Conservation (phyloP, 768 basidiomycete species). For the Termitomyces sp. region DNA sequence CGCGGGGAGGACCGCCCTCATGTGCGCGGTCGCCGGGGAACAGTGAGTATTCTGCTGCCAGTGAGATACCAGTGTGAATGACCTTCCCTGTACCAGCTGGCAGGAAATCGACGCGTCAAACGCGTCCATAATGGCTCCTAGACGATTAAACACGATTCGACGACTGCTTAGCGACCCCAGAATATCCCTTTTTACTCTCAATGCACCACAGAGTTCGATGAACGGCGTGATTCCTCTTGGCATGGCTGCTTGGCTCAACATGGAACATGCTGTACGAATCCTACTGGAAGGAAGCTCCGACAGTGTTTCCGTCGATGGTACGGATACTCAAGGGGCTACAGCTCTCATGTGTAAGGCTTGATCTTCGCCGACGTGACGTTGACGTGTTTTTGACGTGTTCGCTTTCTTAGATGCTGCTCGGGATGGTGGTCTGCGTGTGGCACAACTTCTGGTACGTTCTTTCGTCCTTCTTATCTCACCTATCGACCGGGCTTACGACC, state of each 20-base stretch:
- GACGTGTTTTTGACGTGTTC: conserved; percentile 9
- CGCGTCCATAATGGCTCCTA: conserved; percentile 59
- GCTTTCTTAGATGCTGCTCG: conserved; percentile 61
- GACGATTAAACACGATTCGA: conserved; percentile 54
- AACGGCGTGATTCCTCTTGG: conserved; percentile 74
- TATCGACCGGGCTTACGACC: conserved; percentile 3
- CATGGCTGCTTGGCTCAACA: conserved; percentile 75
- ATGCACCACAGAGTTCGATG: conserved; percentile 66
- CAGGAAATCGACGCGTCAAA: conserved; percentile 62
- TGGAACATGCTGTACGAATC: conserved; percentile 51
- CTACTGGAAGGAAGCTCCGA: conserved; percentile 62
- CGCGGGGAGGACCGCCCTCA: conserved; percentile 56
- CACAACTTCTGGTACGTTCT: conserved; percentile 52
- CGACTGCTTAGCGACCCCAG: conserved; percentile 50
- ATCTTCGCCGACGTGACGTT: conserved; percentile 14
- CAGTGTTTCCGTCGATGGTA: conserved; percentile 64
- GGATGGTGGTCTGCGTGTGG: conserved; percentile 67
- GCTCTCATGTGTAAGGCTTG: conserved; percentile 74
- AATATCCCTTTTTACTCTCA: conserved; percentile 64
- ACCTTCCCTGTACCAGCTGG: conserved; percentile 42
- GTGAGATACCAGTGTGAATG: conserved; percentile 3
- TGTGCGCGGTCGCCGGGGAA: conserved; percentile 69
- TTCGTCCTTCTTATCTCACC: not conserved
- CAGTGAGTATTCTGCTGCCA: conserved; percentile 38
- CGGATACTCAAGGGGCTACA: conserved; percentile 72